Percentiles rank a stretch among this genome's conserved stretches.
Conservation (phyloP, 2,329 filamentous ascomycete genomes). For the Aspergillus pseudoglaucus region DNA sequence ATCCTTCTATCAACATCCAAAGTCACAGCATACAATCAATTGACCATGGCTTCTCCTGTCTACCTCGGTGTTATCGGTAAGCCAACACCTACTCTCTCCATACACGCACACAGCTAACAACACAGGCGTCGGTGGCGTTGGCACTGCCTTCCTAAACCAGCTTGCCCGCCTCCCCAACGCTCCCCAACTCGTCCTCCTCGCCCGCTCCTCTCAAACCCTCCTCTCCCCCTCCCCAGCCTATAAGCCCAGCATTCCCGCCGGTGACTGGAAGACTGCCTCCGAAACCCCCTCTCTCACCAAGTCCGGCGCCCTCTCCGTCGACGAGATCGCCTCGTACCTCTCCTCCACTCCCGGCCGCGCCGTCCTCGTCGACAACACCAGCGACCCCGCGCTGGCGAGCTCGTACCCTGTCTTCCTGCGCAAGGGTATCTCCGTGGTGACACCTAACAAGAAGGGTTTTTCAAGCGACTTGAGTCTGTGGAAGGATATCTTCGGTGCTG, state of each 20-base stretch:
- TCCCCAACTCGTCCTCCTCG: slow-evolving; percentile 74
- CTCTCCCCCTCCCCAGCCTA: slow-evolving; percentile 64
- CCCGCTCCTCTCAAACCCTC: slow-evolving; percentile 76
- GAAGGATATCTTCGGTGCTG: slow-evolving; percentile 76
- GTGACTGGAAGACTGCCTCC: slow-evolving; percentile 50
- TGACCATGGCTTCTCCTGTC: slow-evolving; percentile 31
- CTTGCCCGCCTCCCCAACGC: slow-evolving; percentile 63
- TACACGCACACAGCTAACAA: slow-evolving; percentile 1
- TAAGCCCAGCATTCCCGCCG: slow-evolving; percentile 55
- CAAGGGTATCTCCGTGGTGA: slow-evolving; percentile 82
- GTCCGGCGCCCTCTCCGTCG: slow-evolving; percentile 48
- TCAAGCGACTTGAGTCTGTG: slow-evolving; percentile 74
- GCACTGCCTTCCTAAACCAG: slow-evolving; percentile 82
- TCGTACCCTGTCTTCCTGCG: slow-evolving; percentile 75
- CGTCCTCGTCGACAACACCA: slow-evolving; percentile 92
- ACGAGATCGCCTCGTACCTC: slow-evolving; percentile 71
- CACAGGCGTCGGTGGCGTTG: slow-evolving; percentile 83
- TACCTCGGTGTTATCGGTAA: slow-evolving; percentile 40
- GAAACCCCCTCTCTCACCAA: slow-evolving; percentile 56
- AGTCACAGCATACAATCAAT: neutral
- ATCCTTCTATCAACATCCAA: neutral
- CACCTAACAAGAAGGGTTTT: slow-evolving; percentile 98
- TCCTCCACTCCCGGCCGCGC: slow-evolving; percentile 68
- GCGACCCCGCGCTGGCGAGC: slow-evolving; percentile 76
- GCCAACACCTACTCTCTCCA: slow-evolving; percentile 6